phyloP scores from a whole-genome alignment of 306 rosid genomes.

The Glycyrrhiza uralensis region DNA sequence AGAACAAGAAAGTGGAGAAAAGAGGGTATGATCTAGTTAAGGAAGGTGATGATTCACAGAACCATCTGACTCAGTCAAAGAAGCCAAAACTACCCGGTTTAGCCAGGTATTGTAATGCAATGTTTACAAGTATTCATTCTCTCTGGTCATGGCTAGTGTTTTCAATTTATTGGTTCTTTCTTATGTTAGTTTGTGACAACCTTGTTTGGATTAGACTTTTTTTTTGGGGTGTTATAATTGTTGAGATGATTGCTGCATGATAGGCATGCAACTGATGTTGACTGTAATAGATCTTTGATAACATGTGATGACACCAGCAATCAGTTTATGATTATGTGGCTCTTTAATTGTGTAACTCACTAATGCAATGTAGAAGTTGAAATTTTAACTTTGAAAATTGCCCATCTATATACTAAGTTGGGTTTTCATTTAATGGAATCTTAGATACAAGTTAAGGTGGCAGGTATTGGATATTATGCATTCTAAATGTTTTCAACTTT shows the following conservation, averaged over 20 bases:
- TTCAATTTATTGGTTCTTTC: neutral
- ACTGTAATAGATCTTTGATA: conserved; percentile 11
- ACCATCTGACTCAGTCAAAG: conserved; percentile 42
- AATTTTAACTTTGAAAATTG: neutral
- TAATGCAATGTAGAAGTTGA: neutral
- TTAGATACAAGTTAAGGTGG: neutral
- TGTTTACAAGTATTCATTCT: neutral
- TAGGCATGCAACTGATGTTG: neutral
- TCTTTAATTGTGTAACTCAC: neutral
- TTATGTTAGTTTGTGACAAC: neutral
- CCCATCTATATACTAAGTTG: neutral
- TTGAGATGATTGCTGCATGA: neutral
- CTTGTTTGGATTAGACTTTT: neutral
- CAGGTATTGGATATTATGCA: neutral
- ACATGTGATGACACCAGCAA: neutral
- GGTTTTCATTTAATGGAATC: conserved; percentile 2
- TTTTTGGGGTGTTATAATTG: neutral
- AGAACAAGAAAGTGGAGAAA: conserved; percentile 54
- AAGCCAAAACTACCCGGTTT: conserved; percentile 66
- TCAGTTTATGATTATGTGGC: neutral
- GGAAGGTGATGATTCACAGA: conserved; percentile 41
- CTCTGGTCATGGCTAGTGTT: neutral
- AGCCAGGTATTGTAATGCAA: conserved; percentile 54
- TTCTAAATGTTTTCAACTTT: neutral
- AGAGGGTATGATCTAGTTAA: conserved; percentile 49